Conservation (phyloP, 2,329 filamentous ascomycete species). For the Aschersonia sp. region DNA sequence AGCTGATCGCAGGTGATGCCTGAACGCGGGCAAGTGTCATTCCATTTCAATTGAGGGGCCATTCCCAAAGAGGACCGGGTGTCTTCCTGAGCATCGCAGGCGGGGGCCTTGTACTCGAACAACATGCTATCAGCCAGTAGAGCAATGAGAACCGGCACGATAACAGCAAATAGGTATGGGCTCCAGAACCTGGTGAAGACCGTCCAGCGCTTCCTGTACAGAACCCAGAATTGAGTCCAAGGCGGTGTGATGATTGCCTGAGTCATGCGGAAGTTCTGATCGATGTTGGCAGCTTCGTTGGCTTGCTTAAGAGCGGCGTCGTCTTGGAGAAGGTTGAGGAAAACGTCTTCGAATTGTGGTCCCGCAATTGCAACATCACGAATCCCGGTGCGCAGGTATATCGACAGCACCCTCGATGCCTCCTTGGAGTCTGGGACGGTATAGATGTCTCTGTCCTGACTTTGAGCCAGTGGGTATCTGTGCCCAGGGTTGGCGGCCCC, state of each 20-base stretch:
- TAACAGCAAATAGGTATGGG: slow-evolving; percentile 36
- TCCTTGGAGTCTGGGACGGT: slow-evolving; percentile 24
- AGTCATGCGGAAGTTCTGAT: slow-evolving; percentile 2
- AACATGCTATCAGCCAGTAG: slow-evolving; percentile 61
- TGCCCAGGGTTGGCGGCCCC: slow-evolving; percentile 13
- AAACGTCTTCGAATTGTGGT: slow-evolving; percentile 19
- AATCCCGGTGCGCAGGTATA: slow-evolving; percentile 34
- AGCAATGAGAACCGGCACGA: slow-evolving; percentile 51
- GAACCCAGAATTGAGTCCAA: slow-evolving; percentile 44
- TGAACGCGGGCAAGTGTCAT: slow-evolving; percentile 23
- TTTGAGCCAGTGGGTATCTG: slow-evolving; percentile 20
- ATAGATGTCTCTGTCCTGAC: slow-evolving; percentile 42
- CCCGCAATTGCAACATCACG: slow-evolving; percentile 16
- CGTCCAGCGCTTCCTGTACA: slow-evolving; percentile 59
- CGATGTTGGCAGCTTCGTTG: not conserved
- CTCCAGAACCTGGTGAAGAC: slow-evolving; percentile 63
- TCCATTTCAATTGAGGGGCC: slow-evolving; percentile 10
- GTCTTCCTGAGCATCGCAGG: slow-evolving; percentile 24
- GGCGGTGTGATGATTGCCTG: slow-evolving; percentile 6
- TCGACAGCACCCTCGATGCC: slow-evolving; percentile 13
- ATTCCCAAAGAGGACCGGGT: not conserved
- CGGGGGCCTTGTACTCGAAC: slow-evolving; percentile 40
- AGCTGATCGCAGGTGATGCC: slow-evolving; percentile 3
- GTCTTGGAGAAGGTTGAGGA: slow-evolving; percentile 8
- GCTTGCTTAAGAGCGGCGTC: not conserved